A percentile compares a stretch with the other conserved stretches of the same genome.
Conservation (phyloP, 78 protist species). For the Creolimax fragrantissima region DNA sequence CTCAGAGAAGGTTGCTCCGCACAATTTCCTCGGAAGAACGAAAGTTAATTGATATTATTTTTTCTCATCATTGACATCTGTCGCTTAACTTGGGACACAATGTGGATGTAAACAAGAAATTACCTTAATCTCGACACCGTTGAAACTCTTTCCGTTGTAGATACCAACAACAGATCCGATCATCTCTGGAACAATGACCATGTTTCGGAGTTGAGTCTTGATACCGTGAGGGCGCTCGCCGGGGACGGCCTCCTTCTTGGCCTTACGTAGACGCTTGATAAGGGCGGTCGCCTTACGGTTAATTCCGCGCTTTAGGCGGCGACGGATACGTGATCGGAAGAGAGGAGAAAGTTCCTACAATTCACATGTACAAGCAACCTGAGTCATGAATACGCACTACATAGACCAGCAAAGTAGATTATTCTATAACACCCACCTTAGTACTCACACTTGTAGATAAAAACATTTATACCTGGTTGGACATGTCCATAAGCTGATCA, state of each 20-base stretch:
- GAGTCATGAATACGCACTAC: neutral
- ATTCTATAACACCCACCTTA: neutral
- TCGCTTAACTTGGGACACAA: neutral
- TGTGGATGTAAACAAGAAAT: neutral
- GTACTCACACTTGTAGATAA: neutral
- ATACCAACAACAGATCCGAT: constrained; percentile 96
- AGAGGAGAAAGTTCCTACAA: constrained; percentile 60
- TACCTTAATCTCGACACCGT: constrained; percentile 92
- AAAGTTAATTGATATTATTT: neutral
- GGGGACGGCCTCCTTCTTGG: constrained; percentile 42
- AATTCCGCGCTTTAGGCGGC: constrained; percentile 87
- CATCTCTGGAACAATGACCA: constrained; percentile 99
- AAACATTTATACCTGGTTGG: constrained; percentile 29
- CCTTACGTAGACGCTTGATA: constrained; percentile 79
- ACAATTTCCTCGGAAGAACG: neutral
- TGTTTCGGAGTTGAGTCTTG: constrained; percentile 98
- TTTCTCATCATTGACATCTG: neutral
- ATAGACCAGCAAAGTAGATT: neutral
- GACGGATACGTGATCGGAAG: constrained; percentile 86
- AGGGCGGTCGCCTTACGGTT: constrained; percentile 66
- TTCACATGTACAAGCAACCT: neutral
- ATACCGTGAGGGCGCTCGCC: constrained; percentile 94
- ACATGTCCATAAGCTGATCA: constrained; percentile 84
- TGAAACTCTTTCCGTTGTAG: constrained; percentile 98
- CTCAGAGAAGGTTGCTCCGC: neutral